Evolutionary conservation across 441 rosid species (phyloP).

Genomic region (Populus hybrid): DNA sequence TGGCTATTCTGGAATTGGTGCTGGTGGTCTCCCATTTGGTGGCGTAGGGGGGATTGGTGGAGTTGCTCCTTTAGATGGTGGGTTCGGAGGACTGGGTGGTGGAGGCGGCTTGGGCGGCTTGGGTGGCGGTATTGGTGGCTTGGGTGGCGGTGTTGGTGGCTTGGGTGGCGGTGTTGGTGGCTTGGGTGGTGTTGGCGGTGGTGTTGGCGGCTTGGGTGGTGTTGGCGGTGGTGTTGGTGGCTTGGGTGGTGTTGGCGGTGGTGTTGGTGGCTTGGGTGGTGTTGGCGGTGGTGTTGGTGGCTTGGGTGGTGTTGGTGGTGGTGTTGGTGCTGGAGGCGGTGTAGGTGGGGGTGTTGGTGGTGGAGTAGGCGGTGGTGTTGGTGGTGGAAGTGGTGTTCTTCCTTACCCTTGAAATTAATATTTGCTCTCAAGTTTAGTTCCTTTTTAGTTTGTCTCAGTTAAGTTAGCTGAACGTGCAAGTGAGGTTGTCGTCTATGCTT

Average conservation of each 20-base stretch:
- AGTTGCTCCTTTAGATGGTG: constrained; percentile 12
- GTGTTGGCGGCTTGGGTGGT: too few species aligned
- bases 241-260: too few species aligned
- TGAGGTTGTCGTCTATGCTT: neutral
- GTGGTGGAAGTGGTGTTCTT: constrained; percentile 13
- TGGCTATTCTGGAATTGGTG: constrained; percentile 40
- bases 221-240: constrained; percentile 17
- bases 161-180: constrained; percentile 22
- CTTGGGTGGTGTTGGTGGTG: constrained; percentile 12
- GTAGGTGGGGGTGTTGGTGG: neutral
- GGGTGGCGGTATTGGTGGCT: constrained; percentile 21
- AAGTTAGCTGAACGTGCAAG: neutral
- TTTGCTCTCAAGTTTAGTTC: neutral
- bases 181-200: neutral
- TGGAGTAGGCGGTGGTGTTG: neutral
- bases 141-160: constrained; percentile 11
- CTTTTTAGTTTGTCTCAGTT: neutral
- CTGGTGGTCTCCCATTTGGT: constrained; percentile 26
- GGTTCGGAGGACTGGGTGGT: constrained; percentile 15
- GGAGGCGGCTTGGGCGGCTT: constrained; percentile 25
- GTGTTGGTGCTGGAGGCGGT: constrained; percentile 18
- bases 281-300: constrained; percentile 13
- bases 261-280: too few species aligned
- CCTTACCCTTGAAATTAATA: constrained; percentile 21
- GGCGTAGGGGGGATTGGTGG: constrained; percentile 24